Evolutionary conservation across 208 protist genomes (phyloP), one percentile per base, ranked within the genome.

Genomic region (Leishmania mexicana): DNA sequence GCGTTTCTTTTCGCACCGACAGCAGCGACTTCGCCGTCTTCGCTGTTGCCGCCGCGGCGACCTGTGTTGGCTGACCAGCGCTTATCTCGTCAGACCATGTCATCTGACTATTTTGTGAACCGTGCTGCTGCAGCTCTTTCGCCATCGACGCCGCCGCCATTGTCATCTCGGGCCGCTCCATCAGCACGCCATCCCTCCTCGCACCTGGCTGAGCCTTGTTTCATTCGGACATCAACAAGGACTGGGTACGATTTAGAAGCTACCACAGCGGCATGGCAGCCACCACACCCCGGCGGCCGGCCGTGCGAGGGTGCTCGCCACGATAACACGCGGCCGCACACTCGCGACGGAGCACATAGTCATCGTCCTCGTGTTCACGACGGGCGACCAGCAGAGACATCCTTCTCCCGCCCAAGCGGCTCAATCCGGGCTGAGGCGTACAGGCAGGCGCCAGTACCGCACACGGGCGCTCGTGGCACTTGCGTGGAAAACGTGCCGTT

Each of bases 1-100:
- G 81, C 76, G 15, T 85, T 85, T 58, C 49, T 78, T n/a, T 53
- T 85, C 8, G 60, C 53, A 54, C 58, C 81, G 1, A 62, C 45
- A 74, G 13, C 45, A 74, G 70, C n/a, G 70, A 19, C 54, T 11
- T 10, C 45, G 10, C 42, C 49, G 5, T 40, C 31, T 51, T 67
- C 53, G 24, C 21, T 49, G 17, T 45, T 19, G 28, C 38, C 49
- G 47, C 21, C 49, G 24, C 74, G 11, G 38, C 49, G 47, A n/a
- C 73, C 7, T 15, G 19, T 31, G 21, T 47, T 24, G n/a, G 38
- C 67, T 53, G 68, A 68, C 58, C 10, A 13, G 28, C 7, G 2
- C 11, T 74, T 28, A 49, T 54, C 45, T 74, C 38, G 28, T 3
- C 40, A 10, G 70, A 1, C 24, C 3, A 28, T 17, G 11, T 45